Evolutionary conservation across 176 grass and related monocot species (phyloP).

Genomic region (Avena insularis): DNA sequence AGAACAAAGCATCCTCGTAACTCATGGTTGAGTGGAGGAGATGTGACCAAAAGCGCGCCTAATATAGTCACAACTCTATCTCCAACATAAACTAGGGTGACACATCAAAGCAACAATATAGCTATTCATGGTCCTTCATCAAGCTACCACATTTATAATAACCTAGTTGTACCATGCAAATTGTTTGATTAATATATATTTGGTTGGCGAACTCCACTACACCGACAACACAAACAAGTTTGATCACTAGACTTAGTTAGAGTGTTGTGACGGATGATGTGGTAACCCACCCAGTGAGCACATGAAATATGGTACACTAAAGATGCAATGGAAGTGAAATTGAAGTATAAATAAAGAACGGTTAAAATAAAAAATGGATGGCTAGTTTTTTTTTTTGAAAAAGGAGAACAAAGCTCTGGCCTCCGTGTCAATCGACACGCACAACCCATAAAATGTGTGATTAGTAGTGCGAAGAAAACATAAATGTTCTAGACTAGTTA

Average conservation of each 20-base stretch:
- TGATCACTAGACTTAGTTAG: not conserved
- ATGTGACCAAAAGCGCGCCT: not conserved
- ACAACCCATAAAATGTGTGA: not conserved
- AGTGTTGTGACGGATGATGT: not conserved
- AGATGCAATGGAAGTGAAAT: not conserved
- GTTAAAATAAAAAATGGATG: not conserved
- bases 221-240: not conserved
- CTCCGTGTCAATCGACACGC: no score
- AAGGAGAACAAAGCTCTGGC: no score
- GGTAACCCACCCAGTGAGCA: not conserved
- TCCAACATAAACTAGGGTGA: not conserved
- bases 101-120: not conserved
- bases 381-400: no score
- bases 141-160: no score
- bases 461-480: not conserved
- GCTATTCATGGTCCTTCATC: not conserved
- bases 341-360: not conserved
- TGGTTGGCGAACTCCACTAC: not conserved
- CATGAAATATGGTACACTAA: not conserved
- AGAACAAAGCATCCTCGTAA: not conserved
- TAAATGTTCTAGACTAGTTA: not conserved
- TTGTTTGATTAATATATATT: not conserved
- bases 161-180: no score
- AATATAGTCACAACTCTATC: not conserved
- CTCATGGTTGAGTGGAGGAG: no score